Evolutionary conservation across 2,329 filamentous ascomycete genomes (phyloP).

Genomic region (Plenodomus biglobosus): DNA sequence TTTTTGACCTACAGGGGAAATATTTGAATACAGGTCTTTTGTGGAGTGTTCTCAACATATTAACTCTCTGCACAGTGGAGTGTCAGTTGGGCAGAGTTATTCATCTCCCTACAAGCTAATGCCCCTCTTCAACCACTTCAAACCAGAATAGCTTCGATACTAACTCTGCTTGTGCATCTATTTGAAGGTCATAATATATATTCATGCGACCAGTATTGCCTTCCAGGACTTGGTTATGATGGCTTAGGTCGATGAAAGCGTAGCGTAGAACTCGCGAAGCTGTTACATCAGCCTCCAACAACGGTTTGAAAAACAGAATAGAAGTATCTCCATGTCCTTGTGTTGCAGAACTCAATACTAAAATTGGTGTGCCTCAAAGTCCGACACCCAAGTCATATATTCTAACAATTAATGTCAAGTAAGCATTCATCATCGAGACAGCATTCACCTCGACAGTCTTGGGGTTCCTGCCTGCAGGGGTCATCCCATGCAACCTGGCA

Average conservation of each 20-base stretch:
- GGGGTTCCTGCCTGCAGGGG: conserved; percentile 11
- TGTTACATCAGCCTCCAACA: no score
- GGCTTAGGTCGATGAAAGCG: no score
- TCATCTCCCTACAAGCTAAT: background rate
- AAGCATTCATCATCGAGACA: conserved; percentile 19
- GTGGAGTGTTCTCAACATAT: background rate
- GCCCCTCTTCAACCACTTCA: background rate
- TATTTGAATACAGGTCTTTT: background rate
- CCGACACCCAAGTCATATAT: background rate
- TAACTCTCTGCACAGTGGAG: background rate
- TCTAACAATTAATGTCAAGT: background rate
- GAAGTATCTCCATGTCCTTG: no score
- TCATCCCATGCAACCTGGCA: conserved; percentile 35
- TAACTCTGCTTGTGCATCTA: background rate
- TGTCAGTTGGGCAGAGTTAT: background rate
- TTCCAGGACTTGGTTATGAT: no score
- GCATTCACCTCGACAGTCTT: conserved; percentile 4
- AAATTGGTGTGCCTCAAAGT: no score
- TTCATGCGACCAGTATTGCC: background rate
- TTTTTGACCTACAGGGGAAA: background rate
- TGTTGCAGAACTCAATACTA: no score
- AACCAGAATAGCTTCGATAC: background rate
- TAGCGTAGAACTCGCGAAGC: no score
- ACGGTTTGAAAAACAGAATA: no score
- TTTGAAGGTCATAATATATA: background rate